A percentile compares a stretch with the other conserved stretches of the same genome.
phyloP scores from a whole-genome alignment of 805 yeast species.

The Cyberlindnera euphorbiae region DNA sequence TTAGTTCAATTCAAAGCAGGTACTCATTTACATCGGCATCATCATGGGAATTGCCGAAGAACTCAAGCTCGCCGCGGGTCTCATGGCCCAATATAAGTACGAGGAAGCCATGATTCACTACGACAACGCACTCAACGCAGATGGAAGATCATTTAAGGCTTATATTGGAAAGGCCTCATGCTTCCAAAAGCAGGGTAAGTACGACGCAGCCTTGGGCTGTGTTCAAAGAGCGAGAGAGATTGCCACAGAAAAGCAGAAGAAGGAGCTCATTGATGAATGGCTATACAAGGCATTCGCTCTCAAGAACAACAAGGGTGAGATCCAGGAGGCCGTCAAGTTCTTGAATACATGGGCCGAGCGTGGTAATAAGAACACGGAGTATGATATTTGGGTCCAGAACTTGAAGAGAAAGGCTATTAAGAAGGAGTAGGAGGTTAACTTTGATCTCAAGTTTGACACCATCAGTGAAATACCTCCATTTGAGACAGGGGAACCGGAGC shows the following conservation, averaged over 20 bases:
- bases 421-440: conserved; percentile 6
- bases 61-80: conserved; percentile 16
- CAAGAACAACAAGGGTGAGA: conserved; percentile 35
- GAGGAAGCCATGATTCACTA: conserved; percentile 37
- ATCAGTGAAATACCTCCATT: conserved; percentile 11
- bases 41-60: conserved; percentile 8
- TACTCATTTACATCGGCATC: background rate
- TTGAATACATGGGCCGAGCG: conserved; percentile 36
- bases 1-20: no score
- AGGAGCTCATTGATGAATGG: conserved; percentile 40
- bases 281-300: conserved; percentile 40
- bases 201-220: conserved; percentile 39
- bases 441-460: conserved; percentile 4
- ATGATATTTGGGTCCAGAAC: conserved; percentile 19
- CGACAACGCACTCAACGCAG: conserved; percentile 35
- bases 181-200: conserved; percentile 37
- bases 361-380: conserved; percentile 28
- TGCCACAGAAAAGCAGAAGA: conserved; percentile 39
- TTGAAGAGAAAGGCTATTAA: conserved; percentile 19
- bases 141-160: conserved; percentile 42
- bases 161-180: conserved; percentile 41
- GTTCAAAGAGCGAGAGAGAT: conserved; percentile 38
- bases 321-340: conserved; percentile 34
- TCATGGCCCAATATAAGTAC: conserved; percentile 37
- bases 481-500: conserved; percentile 1